phyloP scores from a whole-genome alignment of 768 basidiomycete species.

The Leccinum disarticulatum region DNA sequence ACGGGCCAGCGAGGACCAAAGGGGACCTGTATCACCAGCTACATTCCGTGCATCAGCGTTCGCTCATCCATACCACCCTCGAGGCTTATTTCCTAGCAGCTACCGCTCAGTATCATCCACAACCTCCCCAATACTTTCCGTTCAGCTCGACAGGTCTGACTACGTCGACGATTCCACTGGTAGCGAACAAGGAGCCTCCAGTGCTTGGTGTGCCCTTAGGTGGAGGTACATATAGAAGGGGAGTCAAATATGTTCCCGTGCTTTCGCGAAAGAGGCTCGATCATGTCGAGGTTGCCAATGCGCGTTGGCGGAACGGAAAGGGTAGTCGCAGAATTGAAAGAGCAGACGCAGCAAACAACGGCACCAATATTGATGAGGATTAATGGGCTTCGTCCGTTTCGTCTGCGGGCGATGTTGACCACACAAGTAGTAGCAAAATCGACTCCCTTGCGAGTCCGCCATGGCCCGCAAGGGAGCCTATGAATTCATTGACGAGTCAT shows the following conservation, averaged over 20 bases:
- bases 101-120: constrained; percentile 49
- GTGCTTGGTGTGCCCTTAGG: constrained; percentile 63
- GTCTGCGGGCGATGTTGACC: no score
- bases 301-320: constrained; percentile 73
- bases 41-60: constrained; percentile 54
- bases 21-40: constrained; percentile 51
- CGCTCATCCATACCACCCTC: constrained; percentile 63
- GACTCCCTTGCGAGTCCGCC: no score
- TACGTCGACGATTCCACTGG: constrained; percentile 16
- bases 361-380: constrained; percentile 4
- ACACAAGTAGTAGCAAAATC: no score
- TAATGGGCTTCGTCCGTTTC: background rate
- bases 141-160: constrained; percentile 29
- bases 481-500: no score
- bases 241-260: constrained; percentile 65
- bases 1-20: constrained; percentile 26
- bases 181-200: constrained; percentile 18
- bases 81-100: constrained; percentile 65
- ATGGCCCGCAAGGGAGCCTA: no score
- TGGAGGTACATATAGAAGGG: constrained; percentile 63
- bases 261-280: constrained; percentile 67
- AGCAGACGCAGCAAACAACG: constrained; percentile 14
- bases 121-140: constrained; percentile 40
- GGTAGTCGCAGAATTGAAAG: constrained; percentile 47
- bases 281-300: constrained; percentile 70